Evolutionary conservation across 1,284 basidiomycete species (phyloP).

Genomic region (Caloboletus firmus): DNA sequence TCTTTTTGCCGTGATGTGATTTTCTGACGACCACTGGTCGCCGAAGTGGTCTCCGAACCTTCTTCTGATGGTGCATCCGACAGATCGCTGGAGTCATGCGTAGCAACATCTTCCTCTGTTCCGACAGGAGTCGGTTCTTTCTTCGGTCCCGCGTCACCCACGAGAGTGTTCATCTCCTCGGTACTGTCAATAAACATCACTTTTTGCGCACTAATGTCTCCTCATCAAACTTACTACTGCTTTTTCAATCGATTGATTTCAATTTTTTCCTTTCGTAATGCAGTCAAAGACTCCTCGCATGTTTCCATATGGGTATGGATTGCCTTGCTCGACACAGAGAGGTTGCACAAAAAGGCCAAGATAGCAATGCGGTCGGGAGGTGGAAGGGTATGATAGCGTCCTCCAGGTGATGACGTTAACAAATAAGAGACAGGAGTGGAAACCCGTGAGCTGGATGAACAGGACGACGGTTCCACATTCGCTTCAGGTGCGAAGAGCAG

Average conservation of each 20-base stretch:
- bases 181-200: conserved; percentile 42
- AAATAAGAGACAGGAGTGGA: conserved; percentile 39
- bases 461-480: conserved; percentile 40
- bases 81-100: conserved; percentile 67
- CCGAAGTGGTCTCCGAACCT: conserved; percentile 49
- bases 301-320: conserved; percentile 89
- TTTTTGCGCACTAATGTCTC: conserved; percentile 3
- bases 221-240: conserved; percentile 63
- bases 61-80: conserved; percentile 67
- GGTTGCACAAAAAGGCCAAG: conserved; percentile 84
- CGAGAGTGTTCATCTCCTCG: conserved; percentile 72
- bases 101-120: conserved; percentile 54
- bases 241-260: conserved; percentile 90
- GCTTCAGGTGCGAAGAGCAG: conserved; percentile 68
- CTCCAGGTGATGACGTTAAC: conserved; percentile 53
- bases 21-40: conserved; percentile 44
- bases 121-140: conserved; percentile 44
- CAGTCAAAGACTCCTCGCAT: conserved; percentile 86
- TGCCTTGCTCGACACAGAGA: conserved; percentile 86
- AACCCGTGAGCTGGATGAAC: conserved; percentile 47
- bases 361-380: conserved; percentile 82
- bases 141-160: conserved; percentile 59
- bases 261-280: conserved; percentile 92
- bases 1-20: conserved; percentile 51
- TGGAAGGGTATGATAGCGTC: conserved; percentile 75